Base-by-base conservation (phyloP, 768 basidiomycete genomes). In the Phanerochaete carnosa region DNA sequence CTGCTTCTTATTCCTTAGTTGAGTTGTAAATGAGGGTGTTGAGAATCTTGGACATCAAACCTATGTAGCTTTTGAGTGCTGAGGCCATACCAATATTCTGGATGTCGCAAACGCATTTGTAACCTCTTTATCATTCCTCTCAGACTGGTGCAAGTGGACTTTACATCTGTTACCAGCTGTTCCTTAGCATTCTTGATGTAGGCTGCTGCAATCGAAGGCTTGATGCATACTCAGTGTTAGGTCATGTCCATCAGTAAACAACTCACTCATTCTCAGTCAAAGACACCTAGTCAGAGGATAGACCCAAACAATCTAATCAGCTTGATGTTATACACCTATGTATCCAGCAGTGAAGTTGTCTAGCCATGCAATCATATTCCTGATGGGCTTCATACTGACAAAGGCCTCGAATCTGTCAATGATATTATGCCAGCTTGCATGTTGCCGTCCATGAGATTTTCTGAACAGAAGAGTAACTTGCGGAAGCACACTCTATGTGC, bases 181-280 rank as follows among this genome's bases (percentile, higher is more conserved):
- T 88, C 87, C n/a, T 87, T 86, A 0, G 92, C 86, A 29, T 95
- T 88, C 0, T 92, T 85, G 74, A 97, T 98, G 69, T 95, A 97
- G 0, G 84, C 82, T 60, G 83, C 78, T 2, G 89, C 82, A 56
- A 98, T 85, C 12, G 75, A 75, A 12, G 92, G 92, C 95, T 95
- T 25, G 11, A 15, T 5, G 67, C 25, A 47, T 37, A 53, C 59
- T 28, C 54, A 64, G 54, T 66, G 57, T 39, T 19, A 43, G 11
- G 19, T 4, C 11, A 19, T 12, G 39, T 43, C 39, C 39, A 19
- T 13, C 45, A 32, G 35, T 49, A 29, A 35, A 60, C 60, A 68
- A 75, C 82, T 65, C 70, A 95, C 90, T 87, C 93, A 95, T 81
- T 98, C 91, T 57, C 85, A 76, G n/a, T 87, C 83, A 70, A 96